Evolutionary conservation across 768 basidiomycete genomes (phyloP).

Genomic region (Naganishia friedmannii): DNA sequence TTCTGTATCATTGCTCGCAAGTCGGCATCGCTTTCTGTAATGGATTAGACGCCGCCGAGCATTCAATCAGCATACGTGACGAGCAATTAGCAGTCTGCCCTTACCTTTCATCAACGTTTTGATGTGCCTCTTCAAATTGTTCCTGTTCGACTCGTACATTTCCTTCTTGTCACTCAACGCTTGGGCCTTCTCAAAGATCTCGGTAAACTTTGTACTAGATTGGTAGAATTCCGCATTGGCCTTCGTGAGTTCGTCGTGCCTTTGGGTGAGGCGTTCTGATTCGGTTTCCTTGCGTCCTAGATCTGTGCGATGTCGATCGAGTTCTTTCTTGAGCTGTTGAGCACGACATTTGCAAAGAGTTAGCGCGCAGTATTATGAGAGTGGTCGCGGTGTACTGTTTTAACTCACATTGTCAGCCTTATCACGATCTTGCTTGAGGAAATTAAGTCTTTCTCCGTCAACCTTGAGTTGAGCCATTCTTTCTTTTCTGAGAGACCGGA

Average conservation of each 20-base stretch:
- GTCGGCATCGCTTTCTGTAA: constrained; percentile 69
- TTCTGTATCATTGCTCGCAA: constrained; percentile 54
- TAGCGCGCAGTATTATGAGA: not conserved
- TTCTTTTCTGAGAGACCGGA: constrained; percentile 86
- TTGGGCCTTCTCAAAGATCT: constrained; percentile 67
- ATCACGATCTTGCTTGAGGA: constrained; percentile 73
- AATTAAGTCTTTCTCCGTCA: constrained; percentile 79
- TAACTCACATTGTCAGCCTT: constrained; percentile 72
- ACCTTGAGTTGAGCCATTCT: constrained; percentile 84
- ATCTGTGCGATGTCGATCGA: constrained; percentile 61
- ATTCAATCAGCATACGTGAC: constrained; percentile 28
- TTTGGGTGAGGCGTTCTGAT: constrained; percentile 66
- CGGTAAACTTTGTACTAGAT: constrained; percentile 70
- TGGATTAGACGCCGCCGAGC: too few species aligned
- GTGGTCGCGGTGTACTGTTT: too few species aligned
- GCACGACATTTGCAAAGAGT: not conserved
- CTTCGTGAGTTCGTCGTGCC: constrained; percentile 63
- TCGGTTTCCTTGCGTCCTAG: constrained; percentile 71
- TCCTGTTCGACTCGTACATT: constrained; percentile 64
- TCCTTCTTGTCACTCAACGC: constrained; percentile 63
- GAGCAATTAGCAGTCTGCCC: constrained; percentile 29
- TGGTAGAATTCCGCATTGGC: constrained; percentile 65
- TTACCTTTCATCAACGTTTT: constrained; percentile 64
- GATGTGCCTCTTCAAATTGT: constrained; percentile 63
- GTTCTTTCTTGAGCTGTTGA: constrained; percentile 60